A percentile compares a stretch with the other conserved stretches of the same genome.
phyloP scores from a whole-genome alignment of 129 eudicot genomes.

The Saussurea involucrata region DNA sequence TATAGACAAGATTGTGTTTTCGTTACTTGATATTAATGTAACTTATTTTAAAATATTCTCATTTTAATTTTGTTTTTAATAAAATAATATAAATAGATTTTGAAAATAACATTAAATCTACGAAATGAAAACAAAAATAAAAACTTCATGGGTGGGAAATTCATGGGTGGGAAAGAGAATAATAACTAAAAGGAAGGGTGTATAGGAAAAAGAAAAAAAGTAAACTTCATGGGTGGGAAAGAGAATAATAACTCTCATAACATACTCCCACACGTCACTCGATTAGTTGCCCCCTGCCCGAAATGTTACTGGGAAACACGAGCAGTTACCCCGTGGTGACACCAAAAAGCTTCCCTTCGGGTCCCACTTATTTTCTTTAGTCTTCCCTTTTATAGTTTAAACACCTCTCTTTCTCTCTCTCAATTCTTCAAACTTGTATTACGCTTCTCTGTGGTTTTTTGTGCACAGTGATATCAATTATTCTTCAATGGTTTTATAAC shows the following conservation, averaged over 20 bases:
- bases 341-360: conserved; percentile 37
- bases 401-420: conserved; percentile 2
- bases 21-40: too few species aligned
- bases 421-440: not conserved
- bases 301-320: conserved; percentile 15
- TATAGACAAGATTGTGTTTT: not conserved
- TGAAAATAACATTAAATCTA: not conserved
- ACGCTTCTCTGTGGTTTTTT: not conserved
- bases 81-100: too few species aligned
- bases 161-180: not conserved
- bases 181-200: not conserved
- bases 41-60: too few species aligned
- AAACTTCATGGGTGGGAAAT: not conserved
- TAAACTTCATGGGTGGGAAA: too few species aligned
- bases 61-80: too few species aligned
- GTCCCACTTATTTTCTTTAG: conserved; percentile 24
- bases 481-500: not conserved
- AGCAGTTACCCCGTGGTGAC: conserved; percentile 30
- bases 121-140: not conserved
- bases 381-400: conserved; percentile 11
- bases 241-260: conserved; percentile 38
- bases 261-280: conserved; percentile 46
- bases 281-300: conserved; percentile 33
- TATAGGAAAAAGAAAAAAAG: not conserved
- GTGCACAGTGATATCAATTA: not conserved